A percentile compares a stretch with the other conserved stretches of the same genome.
phyloP scores from a whole-genome alignment of 768 basidiomycete species.

The Termitomyces sp. region DNA sequence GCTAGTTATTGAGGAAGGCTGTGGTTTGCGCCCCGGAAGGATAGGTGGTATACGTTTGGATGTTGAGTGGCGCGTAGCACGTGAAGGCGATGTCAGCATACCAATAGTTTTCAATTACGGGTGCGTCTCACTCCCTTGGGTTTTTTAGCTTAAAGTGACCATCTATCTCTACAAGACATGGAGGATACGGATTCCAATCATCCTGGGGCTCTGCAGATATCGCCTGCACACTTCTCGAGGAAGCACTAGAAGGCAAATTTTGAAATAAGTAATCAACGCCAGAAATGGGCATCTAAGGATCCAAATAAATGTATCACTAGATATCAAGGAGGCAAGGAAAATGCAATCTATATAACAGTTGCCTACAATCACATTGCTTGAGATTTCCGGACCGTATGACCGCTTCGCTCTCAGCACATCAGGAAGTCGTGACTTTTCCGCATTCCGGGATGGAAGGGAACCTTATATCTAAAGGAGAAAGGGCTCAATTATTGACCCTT shows the following conservation, averaged over 20 bases:
- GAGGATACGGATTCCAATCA: conserved; percentile 60
- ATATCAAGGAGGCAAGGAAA: neutral
- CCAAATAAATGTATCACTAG: neutral
- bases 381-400: neutral
- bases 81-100: conserved; percentile 23
- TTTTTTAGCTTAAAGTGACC: neutral
- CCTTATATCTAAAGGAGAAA: neutral
- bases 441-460: neutral
- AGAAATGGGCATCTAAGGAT: neutral
- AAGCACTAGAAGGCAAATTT: conserved; percentile 16
- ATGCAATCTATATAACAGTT: neutral
- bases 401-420: neutral
- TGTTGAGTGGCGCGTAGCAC: conserved; percentile 33
- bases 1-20: conserved; percentile 45
- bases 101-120: conserved; percentile 63
- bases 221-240: conserved; percentile 43
- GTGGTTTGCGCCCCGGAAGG: conserved; percentile 62
- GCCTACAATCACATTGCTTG: neutral
- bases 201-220: conserved; percentile 62
- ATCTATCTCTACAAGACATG: conserved; percentile 38
- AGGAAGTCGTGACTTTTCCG: neutral
- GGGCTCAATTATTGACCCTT: neutral
- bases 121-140: conserved; percentile 27
- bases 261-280: neutral
- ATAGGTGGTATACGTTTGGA: conserved; percentile 67